Evolutionary conservation across 495 filamentous ascomycete species (phyloP).

Genomic region (Haplographium delicatum): DNA sequence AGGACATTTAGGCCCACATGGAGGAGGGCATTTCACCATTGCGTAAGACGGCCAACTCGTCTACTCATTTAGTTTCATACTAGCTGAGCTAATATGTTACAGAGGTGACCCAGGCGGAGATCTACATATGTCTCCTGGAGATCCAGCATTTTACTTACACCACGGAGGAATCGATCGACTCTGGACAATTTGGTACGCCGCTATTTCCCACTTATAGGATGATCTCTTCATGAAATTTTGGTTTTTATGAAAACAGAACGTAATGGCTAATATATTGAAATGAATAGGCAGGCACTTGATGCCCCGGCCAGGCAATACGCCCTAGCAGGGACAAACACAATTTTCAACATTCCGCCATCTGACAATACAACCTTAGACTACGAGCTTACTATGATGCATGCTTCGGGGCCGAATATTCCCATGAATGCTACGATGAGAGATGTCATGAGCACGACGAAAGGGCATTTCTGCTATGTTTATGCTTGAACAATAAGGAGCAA

Average conservation of each 20-base stretch:
- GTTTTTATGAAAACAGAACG: neutral
- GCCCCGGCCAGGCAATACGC: constrained; percentile 37
- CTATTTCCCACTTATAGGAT: too few relatives aligned
- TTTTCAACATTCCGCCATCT: constrained; percentile 43
- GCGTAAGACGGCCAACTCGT: too few relatives aligned
- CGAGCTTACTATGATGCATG: constrained; percentile 8
- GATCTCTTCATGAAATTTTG: too few relatives aligned
- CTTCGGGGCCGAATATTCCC: constrained; percentile 10
- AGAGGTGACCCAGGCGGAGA: constrained; percentile 33
- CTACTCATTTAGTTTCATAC: neutral
- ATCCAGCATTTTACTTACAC: constrained; percentile 65
- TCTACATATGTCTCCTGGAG: constrained; percentile 52
- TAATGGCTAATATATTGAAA: neutral
- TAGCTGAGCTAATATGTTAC: neutral
- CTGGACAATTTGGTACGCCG: constrained; percentile 70
- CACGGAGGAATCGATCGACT: constrained; percentile 65
- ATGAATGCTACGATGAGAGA: constrained; percentile 38
- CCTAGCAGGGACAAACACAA: constrained; percentile 50
- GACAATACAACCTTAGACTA: constrained; percentile 28
- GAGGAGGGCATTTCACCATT: constrained; percentile 31
- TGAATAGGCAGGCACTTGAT: constrained; percentile 54
- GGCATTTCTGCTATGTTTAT: constrained; percentile 56
- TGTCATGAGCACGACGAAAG: constrained; percentile 45
- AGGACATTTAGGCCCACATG: constrained; percentile 12
- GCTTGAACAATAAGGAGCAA: too few relatives aligned